Evolutionary conservation across 352 stramenopile genomes (phyloP), one percentile per base, ranked within the genome.

Genomic region (Phytophthora meadii): DNA sequence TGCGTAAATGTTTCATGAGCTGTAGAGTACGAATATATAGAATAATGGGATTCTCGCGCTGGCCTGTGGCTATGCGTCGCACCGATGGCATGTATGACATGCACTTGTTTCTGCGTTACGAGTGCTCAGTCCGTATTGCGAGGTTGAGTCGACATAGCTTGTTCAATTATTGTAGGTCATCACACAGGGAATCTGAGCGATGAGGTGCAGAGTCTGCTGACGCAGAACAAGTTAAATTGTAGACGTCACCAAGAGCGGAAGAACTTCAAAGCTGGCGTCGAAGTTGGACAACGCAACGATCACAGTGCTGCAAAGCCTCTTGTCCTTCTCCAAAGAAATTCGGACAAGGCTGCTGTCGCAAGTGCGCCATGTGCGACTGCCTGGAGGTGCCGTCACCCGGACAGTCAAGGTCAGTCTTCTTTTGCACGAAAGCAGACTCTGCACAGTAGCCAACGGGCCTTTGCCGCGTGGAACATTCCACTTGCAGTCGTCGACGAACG

Each of bases 1-100:
- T 59, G 45, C 51, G 51, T 56, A 59, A 46, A 63, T 64, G 57
- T 65, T 58, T 64, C 46, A 49, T 57, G 52, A 72, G 51, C 28
- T 73, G 65, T 73, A 73, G 59, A 73, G 37, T 74, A 74, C 53
- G 46, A 70, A 66, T 59, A 67, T 68, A 48, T 74, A 70, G 48
- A 70, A 54, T 40, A 61, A 70, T 74, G 65, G 53, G 59, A 72
- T 15, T 27, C 42, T 57, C 50, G 41, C 48, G 41, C 42, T 65
- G 47, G 42, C 42, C 27, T 30, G 34, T 67, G 50, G 42, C 22
- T 36, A 44, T 61, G 64, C 50, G 30, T 54, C 44, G 37, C 42
- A 39, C 25, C 34, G 36, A 44, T 49, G 32, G 36, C 57, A 54
- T 65, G 37, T 27, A 36, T 51, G 19, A 22, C 42, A 46, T 49